Conservation (phyloP, 169 alveolate species). For the Eimeria necatrix region DNA sequence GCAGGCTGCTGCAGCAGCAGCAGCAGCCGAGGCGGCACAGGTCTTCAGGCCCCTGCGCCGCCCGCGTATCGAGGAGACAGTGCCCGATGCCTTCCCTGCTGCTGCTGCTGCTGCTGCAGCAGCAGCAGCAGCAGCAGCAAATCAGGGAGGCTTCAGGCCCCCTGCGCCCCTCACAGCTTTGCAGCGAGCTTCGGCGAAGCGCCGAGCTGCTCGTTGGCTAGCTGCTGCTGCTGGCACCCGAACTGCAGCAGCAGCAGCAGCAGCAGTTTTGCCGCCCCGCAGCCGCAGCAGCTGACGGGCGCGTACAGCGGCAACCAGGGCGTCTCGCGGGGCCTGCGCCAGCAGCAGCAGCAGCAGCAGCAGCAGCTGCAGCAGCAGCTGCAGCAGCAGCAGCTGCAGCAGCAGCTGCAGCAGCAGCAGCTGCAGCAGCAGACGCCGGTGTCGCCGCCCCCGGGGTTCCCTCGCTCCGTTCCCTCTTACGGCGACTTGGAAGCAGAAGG, state of each 20-base stretch:
- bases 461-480: conserved; percentile 31
- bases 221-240: neutral
- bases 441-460: neutral
- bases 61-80: too few species aligned
- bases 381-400: neutral
- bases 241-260: neutral
- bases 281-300: too few species aligned
- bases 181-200: neutral
- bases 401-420: neutral
- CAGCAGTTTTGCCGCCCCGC: neutral
- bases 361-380: neutral
- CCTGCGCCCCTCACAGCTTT: neutral
- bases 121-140: neutral
- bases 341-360: conserved; percentile 7
- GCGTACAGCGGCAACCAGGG: neutral
- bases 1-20: too few species aligned
- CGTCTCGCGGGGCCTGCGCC: neutral
- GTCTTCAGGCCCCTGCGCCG: too few species aligned
- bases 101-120: too few species aligned
- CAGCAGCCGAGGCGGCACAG: too few species aligned
- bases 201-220: neutral
- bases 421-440: neutral
- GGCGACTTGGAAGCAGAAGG: conserved; percentile 37
- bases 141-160: neutral
- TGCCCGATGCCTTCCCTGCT: too few species aligned